A percentile compares a stretch with the other conserved stretches of the same genome.
Evolutionary conservation across 169 alveolate species (phyloP).

Genomic region (Plasmodium cynomolgi): DNA sequence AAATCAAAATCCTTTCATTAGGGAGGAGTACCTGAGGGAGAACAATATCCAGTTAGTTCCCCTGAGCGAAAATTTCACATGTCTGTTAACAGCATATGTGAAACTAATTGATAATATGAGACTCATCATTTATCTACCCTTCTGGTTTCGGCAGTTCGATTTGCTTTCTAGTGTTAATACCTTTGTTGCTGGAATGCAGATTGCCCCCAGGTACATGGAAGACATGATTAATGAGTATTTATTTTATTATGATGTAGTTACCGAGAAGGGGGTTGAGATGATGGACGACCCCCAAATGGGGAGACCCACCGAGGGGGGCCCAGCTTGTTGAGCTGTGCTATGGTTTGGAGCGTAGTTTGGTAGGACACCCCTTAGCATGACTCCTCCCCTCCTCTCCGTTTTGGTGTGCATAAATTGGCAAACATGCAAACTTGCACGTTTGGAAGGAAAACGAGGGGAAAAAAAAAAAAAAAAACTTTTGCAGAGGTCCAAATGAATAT

Average conservation of each 20-base stretch:
- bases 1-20: conserved; percentile 17
- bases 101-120: conserved; percentile 26
- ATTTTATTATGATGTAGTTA: conserved; percentile 19
- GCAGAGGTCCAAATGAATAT: neutral
- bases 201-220: conserved; percentile 35
- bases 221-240: conserved; percentile 42
- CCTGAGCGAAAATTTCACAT: conserved; percentile 27
- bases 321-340: neutral
- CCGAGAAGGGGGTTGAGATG: neutral
- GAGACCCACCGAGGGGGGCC: neutral
- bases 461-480: neutral
- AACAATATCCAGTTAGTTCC: conserved; percentile 51
- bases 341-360: neutral
- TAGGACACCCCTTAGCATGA: neutral
- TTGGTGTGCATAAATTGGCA: neutral
- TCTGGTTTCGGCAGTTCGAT: conserved; percentile 31
- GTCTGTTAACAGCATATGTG: conserved; percentile 48
- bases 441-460: neutral
- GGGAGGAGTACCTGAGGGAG: conserved; percentile 14
- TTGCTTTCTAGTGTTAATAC: conserved; percentile 43
- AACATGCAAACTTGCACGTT: neutral
- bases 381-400: neutral
- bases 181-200: conserved; percentile 22
- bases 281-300: neutral
- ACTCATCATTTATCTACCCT: conserved; percentile 63